These are phyloP conservation scores for Lepidium sativum DNA, from an alignment of 345 rosid genomes.

Conservation along the genomic window DNA sequence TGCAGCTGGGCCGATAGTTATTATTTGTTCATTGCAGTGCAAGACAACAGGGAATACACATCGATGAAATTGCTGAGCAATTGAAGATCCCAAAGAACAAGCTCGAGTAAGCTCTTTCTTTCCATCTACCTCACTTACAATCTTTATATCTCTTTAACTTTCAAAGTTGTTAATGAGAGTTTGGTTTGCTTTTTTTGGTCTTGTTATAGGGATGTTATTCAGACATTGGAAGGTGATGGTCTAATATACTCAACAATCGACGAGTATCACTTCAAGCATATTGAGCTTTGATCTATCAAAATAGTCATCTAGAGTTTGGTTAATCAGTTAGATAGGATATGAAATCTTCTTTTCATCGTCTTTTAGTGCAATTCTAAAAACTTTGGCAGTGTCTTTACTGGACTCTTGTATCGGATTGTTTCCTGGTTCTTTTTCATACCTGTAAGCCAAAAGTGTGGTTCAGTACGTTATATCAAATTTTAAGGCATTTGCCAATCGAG, in stretches of 20 bases:
- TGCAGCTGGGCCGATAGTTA: neutral
- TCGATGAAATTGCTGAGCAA: conserved; percentile 63
- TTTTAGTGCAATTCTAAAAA: too few relatives aligned
- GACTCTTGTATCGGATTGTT: too few relatives aligned
- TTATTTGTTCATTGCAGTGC: conserved; percentile 38
- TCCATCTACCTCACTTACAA: neutral
- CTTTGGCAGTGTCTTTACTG: too few relatives aligned
- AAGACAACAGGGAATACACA: conserved; percentile 68
- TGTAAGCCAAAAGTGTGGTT: neutral
- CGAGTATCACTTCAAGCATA: conserved; percentile 86
- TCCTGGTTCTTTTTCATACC: neutral
- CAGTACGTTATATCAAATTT: too few relatives aligned
- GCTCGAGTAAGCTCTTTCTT: conserved; percentile 47
- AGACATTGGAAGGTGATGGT: conserved; percentile 82
- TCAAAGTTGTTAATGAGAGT: neutral
- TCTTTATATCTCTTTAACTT: neutral
- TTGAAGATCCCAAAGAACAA: conserved; percentile 70
- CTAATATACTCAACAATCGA: conserved; percentile 88
- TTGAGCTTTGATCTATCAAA: conserved; percentile 33
- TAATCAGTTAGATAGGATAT: neutral
- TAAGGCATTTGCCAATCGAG: too few relatives aligned
- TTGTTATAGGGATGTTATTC: conserved; percentile 51
- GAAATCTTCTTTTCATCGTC: too few relatives aligned
- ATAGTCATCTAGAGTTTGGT: neutral
- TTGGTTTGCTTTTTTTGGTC: neutral